phyloP scores from a whole-genome alignment of 768 basidiomycete genomes.

The Phanerodontia chrysosporium region DNA sequence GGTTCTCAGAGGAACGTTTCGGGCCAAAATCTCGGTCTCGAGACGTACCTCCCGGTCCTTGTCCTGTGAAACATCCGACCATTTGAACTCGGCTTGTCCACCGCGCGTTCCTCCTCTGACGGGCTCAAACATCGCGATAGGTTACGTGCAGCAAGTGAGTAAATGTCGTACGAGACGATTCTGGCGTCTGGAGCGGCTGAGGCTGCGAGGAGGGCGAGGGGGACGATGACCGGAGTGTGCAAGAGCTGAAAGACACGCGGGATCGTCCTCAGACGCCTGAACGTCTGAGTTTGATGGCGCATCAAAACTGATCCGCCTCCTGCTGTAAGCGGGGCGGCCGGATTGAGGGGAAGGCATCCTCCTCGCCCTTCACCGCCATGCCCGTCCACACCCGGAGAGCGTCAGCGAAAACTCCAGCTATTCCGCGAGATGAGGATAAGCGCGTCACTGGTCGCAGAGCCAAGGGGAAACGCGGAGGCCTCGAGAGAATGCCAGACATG shows the following conservation, averaged over 20 bases:
- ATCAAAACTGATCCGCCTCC: background rate
- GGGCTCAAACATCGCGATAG: conserved; percentile 67
- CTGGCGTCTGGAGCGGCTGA: too few species aligned
- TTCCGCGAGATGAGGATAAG: too few species aligned
- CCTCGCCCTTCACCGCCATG: background rate
- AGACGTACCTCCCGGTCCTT: conserved; percentile 81
- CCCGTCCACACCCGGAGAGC: background rate
- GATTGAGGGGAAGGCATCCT: too few species aligned
- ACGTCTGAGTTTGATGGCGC: background rate
- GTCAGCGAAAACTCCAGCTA: background rate
- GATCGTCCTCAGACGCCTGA: background rate
- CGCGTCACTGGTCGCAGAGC: too few species aligned
- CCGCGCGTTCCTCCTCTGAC: conserved; percentile 86
- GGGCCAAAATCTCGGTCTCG: background rate
- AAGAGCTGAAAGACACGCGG: background rate
- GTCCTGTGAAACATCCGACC: conserved; percentile 86
- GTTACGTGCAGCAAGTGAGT: background rate
- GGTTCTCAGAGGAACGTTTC: background rate
- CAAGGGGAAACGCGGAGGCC: background rate
- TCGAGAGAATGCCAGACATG: conserved; percentile 3
- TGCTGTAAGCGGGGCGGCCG: too few species aligned
- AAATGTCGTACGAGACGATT: background rate
- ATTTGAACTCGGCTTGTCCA: conserved; percentile 90
- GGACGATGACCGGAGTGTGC: background rate
- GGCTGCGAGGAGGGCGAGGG: background rate